A percentile compares a stretch with the other conserved stretches of the same genome.
phyloP scores from a whole-genome alignment of 345 rosid species.

The Citrus inodora region DNA sequence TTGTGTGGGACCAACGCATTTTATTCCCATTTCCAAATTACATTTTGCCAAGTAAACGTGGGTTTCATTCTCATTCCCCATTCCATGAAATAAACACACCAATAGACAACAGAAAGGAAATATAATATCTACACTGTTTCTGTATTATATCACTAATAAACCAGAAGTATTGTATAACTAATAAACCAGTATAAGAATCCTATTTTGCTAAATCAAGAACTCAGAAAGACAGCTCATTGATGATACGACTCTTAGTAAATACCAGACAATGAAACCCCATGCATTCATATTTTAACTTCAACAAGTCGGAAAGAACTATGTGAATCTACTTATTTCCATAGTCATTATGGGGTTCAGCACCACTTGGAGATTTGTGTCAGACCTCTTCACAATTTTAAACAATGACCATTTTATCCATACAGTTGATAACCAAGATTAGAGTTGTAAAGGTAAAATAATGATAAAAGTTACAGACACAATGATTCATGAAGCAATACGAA shows the following conservation, averaged over 20 bases:
- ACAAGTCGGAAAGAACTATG: background rate
- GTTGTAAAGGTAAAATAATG: background rate
- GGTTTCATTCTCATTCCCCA: no score
- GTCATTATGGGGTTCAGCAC: background rate
- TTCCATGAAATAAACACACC: no score
- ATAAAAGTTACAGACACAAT: background rate
- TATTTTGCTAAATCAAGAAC: background rate
- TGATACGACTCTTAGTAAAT: background rate
- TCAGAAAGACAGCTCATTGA: background rate
- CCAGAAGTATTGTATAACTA: background rate
- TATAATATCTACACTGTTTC: no score
- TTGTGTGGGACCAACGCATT: no score
- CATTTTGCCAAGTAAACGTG: no score
- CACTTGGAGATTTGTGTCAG: background rate
- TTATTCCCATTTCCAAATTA: no score
- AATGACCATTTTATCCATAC: background rate
- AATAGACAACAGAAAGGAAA: background rate
- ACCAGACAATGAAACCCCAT: background rate
- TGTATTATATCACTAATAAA: background rate
- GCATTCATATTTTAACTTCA: background rate
- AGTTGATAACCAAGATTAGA: background rate
- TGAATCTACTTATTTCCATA: background rate
- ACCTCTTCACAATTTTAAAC: background rate
- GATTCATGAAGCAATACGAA: constrained; percentile 8
- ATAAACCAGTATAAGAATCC: background rate